phyloP scores from a whole-genome alignment of 495 filamentous ascomycete genomes.

The Halenospora varia region DNA sequence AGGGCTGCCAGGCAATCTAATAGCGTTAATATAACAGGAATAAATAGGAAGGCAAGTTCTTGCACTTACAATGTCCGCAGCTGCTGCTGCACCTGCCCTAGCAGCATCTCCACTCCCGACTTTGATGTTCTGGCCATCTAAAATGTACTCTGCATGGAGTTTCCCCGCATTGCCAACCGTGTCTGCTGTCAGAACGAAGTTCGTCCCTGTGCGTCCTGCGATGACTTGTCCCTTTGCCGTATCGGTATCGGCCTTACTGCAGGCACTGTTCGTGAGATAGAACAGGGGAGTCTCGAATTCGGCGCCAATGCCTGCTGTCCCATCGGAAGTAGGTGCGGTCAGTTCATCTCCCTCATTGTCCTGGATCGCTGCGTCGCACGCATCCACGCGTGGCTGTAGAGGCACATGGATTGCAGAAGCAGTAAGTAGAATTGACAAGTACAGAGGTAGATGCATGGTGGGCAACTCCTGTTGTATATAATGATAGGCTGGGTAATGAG shows the following conservation, averaged over 20 bases:
- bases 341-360: conserved; percentile 3
- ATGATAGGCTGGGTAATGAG: neutral
- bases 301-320: conserved; percentile 21
- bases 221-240: conserved; percentile 6
- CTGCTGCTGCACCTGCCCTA: conserved; percentile 7
- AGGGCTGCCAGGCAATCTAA: conserved; percentile 22
- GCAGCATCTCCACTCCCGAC: conserved; percentile 12
- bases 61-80: conserved; percentile 3
- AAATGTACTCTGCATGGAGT: conserved; percentile 10
- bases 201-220: neutral
- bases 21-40: conserved; percentile 1
- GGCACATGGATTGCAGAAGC: conserved; percentile 1
- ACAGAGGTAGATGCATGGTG: conserved; percentile 10
- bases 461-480: neutral
- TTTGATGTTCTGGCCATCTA: conserved; percentile 10
- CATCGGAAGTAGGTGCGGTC: conserved; percentile 12
- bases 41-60: neutral
- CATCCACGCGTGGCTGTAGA: conserved; percentile 2
- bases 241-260: conserved; percentile 9
- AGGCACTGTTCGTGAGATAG: conserved; percentile 3
- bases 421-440: neutral
- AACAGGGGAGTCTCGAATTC: conserved; percentile 16
- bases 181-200: conserved; percentile 11
- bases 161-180: conserved; percentile 1
- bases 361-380: conserved; percentile 8